Percentiles rank a stretch among this genome's conserved stretches.
phyloP scores from a whole-genome alignment of 2,329 filamentous ascomycete species.

The Stagonosporopsis rhizophila region DNA sequence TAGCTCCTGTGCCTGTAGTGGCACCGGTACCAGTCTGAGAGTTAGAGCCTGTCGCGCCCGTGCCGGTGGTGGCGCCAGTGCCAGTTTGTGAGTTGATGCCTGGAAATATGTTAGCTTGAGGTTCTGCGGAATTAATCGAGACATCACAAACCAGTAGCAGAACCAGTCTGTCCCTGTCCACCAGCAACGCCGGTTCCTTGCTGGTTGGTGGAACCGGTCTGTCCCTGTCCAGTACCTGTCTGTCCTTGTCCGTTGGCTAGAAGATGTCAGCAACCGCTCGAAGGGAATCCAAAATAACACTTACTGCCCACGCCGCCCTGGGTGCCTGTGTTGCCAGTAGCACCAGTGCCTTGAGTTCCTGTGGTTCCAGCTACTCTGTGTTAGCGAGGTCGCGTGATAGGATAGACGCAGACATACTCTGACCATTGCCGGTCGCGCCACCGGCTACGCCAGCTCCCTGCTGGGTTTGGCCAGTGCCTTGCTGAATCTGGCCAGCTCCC shows the following conservation, averaged over 20 bases:
- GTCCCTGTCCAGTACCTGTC: neutral
- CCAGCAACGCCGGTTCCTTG: neutral
- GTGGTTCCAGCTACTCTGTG: neutral
- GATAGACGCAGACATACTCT: neutral
- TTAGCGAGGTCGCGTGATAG: neutral
- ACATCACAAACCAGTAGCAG: neutral
- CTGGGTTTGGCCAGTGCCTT: neutral
- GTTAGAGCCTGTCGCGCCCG: constrained; percentile 6
- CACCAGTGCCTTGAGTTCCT: neutral
- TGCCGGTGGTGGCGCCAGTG: constrained; percentile 8
- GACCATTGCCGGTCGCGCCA: neutral
- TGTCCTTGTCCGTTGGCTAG: neutral
- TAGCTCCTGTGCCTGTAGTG: constrained; percentile 2
- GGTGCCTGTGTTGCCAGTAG: neutral
- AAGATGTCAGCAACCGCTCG: neutral
- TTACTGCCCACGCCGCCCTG: constrained; percentile 1
- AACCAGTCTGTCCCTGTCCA: neutral
- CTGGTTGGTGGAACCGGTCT: neutral
- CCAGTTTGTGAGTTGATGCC: neutral
- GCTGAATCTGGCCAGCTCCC: neutral
- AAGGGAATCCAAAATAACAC: neutral
- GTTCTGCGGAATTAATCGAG: neutral
- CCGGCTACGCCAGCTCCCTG: constrained; percentile 2
- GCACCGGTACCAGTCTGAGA: constrained; percentile 13
- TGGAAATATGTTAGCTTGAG: neutral